Conservation (phyloP, 2,329 filamentous ascomycete genomes). For the Pseudomassariella vexata region DNA sequence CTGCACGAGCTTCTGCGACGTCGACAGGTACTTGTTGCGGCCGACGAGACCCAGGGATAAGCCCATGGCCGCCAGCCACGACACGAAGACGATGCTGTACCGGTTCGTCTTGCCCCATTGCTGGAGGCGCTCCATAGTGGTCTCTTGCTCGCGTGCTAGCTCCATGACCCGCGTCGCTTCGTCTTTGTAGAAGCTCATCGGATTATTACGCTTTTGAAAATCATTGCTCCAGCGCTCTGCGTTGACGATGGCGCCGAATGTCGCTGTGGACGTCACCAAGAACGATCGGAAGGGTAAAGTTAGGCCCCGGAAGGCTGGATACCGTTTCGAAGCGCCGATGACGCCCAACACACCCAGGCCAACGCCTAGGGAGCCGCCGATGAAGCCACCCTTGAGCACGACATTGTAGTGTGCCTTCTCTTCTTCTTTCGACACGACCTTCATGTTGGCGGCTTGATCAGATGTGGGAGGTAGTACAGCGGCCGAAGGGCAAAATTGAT, state of each 20-base stretch:
- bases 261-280: slow-evolving; percentile 74
- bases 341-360: slow-evolving; percentile 63
- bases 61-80: slow-evolving; percentile 78
- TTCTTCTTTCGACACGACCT: slow-evolving; percentile 92
- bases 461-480: too few relatives aligned
- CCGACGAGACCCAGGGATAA: slow-evolving; percentile 70
- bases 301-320: slow-evolving; percentile 70
- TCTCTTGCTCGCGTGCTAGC: slow-evolving; percentile 50
- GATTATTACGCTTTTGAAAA: slow-evolving; percentile 67
- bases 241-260: slow-evolving; percentile 81
- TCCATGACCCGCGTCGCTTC: slow-evolving; percentile 50
- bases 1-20: slow-evolving; percentile 85
- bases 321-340: slow-evolving; percentile 62
- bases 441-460: slow-evolving; percentile 68
- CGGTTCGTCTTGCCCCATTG: slow-evolving; percentile 75
- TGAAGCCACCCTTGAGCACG: slow-evolving; percentile 72
- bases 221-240: slow-evolving; percentile 65
- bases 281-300: slow-evolving; percentile 89
- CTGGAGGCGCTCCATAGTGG: slow-evolving; percentile 53
- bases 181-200: slow-evolving; percentile 61
- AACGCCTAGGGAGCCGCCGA: slow-evolving; percentile 67
- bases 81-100: slow-evolving; percentile 77
- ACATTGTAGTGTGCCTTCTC: slow-evolving; percentile 77
- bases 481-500: too few relatives aligned
- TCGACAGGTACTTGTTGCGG: slow-evolving; percentile 68